phyloP scores from a whole-genome alignment of 495 filamentous ascomycete species.

The Trichoderma orchidacearum region DNA sequence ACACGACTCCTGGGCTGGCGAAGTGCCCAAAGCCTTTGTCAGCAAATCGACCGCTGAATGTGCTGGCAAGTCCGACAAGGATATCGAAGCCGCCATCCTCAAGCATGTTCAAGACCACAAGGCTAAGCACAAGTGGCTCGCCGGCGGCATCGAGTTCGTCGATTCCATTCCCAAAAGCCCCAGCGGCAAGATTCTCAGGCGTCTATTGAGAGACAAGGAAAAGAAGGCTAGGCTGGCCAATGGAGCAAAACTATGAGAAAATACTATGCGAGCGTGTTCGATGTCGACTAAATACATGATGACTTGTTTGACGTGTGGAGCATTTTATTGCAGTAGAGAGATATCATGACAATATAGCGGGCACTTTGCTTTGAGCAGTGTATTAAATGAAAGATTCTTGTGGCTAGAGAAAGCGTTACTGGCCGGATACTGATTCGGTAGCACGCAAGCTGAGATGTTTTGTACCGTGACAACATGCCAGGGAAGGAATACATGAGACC shows the following conservation, averaged over 20 bases:
- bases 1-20: slow-evolving; percentile 60
- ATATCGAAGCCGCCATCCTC: slow-evolving; percentile 46
- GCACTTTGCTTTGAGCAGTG: too few species aligned
- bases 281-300: too few species aligned
- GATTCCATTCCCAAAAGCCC: slow-evolving; percentile 76
- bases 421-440: too few species aligned
- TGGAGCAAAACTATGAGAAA: slow-evolving; percentile 31
- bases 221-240: slow-evolving; percentile 50
- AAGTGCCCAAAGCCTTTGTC: slow-evolving; percentile 79
- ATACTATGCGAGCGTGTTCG: too few species aligned
- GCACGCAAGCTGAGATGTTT: too few species aligned
- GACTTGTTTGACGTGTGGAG: too few species aligned
- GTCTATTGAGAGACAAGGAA: slow-evolving; percentile 69
- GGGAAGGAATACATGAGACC: too few species aligned
- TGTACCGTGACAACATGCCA: too few species aligned
- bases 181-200: slow-evolving; percentile 80
- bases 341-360: too few species aligned
- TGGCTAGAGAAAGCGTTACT: too few species aligned
- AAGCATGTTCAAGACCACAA: slow-evolving; percentile 76
- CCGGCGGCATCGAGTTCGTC: slow-evolving; percentile 69
- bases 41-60: slow-evolving; percentile 52
- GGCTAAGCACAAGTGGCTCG: slow-evolving; percentile 78
- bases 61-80: slow-evolving; percentile 35
- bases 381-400: too few species aligned
- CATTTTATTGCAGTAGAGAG: too few species aligned